These are phyloP conservation scores for Rhodotorula paludigena DNA, from an alignment of 768 basidiomycete species.

Conservation along the genomic window DNA sequence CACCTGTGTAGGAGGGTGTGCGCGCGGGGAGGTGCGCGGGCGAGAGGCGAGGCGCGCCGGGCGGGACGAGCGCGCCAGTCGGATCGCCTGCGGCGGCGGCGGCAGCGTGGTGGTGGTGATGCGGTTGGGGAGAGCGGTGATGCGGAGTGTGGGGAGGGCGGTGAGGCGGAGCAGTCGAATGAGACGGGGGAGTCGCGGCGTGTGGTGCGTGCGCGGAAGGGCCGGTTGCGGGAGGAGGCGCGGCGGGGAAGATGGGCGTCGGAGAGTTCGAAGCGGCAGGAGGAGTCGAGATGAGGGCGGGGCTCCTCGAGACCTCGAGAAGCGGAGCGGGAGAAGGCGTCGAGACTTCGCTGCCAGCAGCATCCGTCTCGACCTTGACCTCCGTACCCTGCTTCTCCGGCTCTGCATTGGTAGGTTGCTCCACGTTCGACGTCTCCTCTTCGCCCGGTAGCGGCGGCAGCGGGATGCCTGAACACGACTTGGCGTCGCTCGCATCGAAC, in stretches of 20 bases:
- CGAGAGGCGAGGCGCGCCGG: conserved; percentile 6
- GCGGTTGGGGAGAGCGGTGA: neutral
- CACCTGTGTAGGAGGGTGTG: neutral
- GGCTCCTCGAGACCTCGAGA: too few relatives aligned
- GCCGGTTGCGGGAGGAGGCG: too few relatives aligned
- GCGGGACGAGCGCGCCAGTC: neutral
- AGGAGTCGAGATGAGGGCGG: neutral
- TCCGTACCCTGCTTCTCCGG: neutral
- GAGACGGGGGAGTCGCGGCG: neutral
- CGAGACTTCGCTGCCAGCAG: too few relatives aligned
- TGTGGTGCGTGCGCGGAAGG: neutral
- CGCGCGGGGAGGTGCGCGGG: neutral
- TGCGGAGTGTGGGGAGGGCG: neutral
- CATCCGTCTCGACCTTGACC: neutral
- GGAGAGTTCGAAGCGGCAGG: neutral
- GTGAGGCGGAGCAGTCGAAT: neutral
- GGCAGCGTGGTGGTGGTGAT: neutral
- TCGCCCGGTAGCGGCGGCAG: too few relatives aligned
- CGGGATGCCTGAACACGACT: conserved; percentile 4
- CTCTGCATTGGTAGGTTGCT: neutral
- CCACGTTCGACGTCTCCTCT: neutral
- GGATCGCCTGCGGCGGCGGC: too few relatives aligned
- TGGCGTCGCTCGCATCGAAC: conserved; percentile 18
- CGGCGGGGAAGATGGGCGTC: conserved; percentile 9
- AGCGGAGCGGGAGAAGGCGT: too few relatives aligned